phyloP scores from a whole-genome alignment of 768 basidiomycete species.

The Pisolithus tinctorius region DNA sequence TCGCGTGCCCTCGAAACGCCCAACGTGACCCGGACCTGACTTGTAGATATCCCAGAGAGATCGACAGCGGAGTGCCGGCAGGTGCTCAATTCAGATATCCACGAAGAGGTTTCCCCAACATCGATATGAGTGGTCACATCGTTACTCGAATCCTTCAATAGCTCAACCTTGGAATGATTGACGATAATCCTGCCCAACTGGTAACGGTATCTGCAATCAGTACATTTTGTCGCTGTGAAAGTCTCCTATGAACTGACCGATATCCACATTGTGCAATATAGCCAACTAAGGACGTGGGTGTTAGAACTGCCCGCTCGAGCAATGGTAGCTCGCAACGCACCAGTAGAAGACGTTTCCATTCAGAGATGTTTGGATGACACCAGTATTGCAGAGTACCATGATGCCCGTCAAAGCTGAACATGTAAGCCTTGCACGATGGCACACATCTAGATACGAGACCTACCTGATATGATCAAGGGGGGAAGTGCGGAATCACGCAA shows the following conservation, averaged over 20 bases:
- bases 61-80: no score
- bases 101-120: neutral
- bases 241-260: conserved; percentile 8
- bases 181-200: conserved; percentile 15
- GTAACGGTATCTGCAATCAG: neutral
- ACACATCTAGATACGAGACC: neutral
- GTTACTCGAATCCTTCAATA: neutral
- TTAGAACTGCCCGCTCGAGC: neutral
- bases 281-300: conserved; percentile 9
- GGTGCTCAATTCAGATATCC: no score
- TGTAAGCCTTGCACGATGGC: neutral
- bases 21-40: no score
- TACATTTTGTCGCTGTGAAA: neutral
- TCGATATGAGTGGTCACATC: neutral
- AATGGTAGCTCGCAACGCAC: conserved; percentile 5
- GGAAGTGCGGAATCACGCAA: conserved; percentile 13
- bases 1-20: no score
- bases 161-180: conserved; percentile 7
- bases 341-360: conserved; percentile 16
- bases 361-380: conserved; percentile 9
- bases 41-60: no score
- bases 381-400: conserved; percentile 11
- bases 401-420: conserved; percentile 12
- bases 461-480: conserved; percentile 8
- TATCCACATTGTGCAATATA: conserved; percentile 12